These are phyloP conservation scores for Rhizophora mangle DNA, from an alignment of 345 rosid species.

Conservation along the genomic window DNA sequence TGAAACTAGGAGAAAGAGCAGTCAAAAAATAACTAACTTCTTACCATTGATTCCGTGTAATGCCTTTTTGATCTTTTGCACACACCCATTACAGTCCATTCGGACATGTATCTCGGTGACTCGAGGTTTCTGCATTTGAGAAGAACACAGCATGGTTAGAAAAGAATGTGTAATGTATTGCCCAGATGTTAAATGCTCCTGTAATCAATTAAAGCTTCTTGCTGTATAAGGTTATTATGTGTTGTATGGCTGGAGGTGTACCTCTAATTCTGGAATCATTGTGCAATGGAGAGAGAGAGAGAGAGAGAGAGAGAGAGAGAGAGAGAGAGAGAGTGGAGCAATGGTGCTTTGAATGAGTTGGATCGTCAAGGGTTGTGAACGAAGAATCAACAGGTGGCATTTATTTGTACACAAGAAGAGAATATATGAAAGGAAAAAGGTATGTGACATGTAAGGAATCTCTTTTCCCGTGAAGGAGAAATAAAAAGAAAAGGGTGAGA, in stretches of 20 bases:
- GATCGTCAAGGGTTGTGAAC: conserved; percentile 24
- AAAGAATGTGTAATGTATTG: conserved; percentile 1
- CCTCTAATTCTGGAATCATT: conserved; percentile 53
- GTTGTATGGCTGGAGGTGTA: conserved; percentile 1
- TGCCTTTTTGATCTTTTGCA: conserved; percentile 73
- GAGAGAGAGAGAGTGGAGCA: conserved; percentile 14
- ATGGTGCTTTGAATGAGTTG: conserved; percentile 10
- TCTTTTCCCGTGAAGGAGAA: conserved; percentile 18
- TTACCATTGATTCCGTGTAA: conserved; percentile 58
- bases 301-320: conserved; percentile 16
- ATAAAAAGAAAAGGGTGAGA: conserved; percentile 2
- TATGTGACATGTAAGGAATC: conserved; percentile 73
- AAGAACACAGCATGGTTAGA: conserved; percentile 11
- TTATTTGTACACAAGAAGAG: conserved; percentile 38
- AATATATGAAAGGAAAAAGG: conserved; percentile 52
- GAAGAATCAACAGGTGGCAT: conserved; percentile 47
- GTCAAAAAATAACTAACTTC: not conserved
- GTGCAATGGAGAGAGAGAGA: conserved; percentile 19
- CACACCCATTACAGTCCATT: conserved; percentile 76
- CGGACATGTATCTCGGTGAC: conserved; percentile 66
- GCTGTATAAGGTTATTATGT: not conserved
- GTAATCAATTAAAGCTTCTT: not conserved
- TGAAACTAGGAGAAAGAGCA: not conserved
- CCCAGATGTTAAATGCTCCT: not conserved
- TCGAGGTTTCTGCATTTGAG: conserved; percentile 47